Evolutionary conservation across 2,329 filamentous ascomycete genomes (phyloP).

Genomic region (Aspergillus nomiae): DNA sequence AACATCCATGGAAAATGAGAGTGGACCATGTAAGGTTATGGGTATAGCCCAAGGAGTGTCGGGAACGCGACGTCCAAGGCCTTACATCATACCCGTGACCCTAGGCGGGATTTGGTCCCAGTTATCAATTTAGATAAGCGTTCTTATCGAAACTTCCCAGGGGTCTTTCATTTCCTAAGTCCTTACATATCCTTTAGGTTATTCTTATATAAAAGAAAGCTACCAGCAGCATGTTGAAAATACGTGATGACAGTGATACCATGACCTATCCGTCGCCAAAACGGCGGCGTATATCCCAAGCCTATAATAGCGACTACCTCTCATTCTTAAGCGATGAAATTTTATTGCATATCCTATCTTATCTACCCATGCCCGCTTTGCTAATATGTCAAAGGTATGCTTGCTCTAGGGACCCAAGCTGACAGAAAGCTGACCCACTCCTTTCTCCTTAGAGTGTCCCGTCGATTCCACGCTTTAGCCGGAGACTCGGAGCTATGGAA

Average conservation of each 20-base stretch:
- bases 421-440: not conserved
- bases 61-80: not conserved
- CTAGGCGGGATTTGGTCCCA: not conserved
- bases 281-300: constrained; percentile 38
- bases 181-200: not conserved
- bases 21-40: not conserved
- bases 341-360: constrained; percentile 78
- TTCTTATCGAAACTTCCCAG: not conserved
- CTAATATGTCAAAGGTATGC: constrained; percentile 62
- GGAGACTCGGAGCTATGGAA: constrained; percentile 91
- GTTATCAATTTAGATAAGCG: constrained; percentile 11
- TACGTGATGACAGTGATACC: constrained; percentile 21
- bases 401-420: not conserved
- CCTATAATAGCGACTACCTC: constrained; percentile 58
- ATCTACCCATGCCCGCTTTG: constrained; percentile 70
- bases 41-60: not conserved
- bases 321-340: constrained; percentile 83
- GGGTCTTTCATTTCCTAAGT: not conserved
- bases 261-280: constrained; percentile 43
- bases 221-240: constrained; percentile 36
- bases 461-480: constrained; percentile 70
- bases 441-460: constrained; percentile 53
- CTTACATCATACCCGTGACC: not conserved
- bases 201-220: not conserved
- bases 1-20: constrained; percentile 30